Evolutionary conservation across 2,329 filamentous ascomycete species (phyloP), one percentile per base, ranked within the genome.

Genomic region (Colletotrichum shisoi): DNA sequence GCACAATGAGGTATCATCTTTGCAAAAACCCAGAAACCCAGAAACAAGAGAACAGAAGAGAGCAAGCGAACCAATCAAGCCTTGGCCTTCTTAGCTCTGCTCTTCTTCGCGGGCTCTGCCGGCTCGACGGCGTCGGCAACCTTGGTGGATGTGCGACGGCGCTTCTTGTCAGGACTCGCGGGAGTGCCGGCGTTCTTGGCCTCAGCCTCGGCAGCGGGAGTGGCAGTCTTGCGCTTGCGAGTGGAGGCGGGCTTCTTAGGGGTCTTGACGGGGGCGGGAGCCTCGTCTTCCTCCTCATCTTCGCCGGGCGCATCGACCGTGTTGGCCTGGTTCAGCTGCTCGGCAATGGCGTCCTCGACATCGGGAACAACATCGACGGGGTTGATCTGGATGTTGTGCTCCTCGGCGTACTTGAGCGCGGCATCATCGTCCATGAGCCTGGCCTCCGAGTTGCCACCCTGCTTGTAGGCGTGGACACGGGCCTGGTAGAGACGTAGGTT

Each of bases 401-500:
- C 80, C 57, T 89, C 85, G n/a, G 86, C 86, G 70, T 89, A 89
- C 72, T 80, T 78, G 31, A 85, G 79, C 2, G 87, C 87, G 69
- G 88, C 85, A 44, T 86, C 82, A 63, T 89, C 87, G 2, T 76
- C 78, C 87, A 89, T 89, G 71, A 83, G 80, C 74, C 87, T 86
- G 71, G 87, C 87, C 6, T 80, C 74, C 4, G 76, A 74, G 79
- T 89, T 89, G 71, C 85, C 85, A 70, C 85, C 85, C 40, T 78
- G 75, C 81, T 88, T 88, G 80, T 89, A 89, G 1, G 86, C 87
- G 76, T 88, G 85, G 34, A 89, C 85, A 63, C 86, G 84, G 12
- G 87, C 87, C 70, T 89, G 87, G 80, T 89, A 89, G 57, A 89
- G 80, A 39, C 86, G 85, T 57, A 89, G 81, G 76, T 89, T 89